phyloP scores from a whole-genome alignment of 352 stramenopile species.

The Pythium biforme region DNA sequence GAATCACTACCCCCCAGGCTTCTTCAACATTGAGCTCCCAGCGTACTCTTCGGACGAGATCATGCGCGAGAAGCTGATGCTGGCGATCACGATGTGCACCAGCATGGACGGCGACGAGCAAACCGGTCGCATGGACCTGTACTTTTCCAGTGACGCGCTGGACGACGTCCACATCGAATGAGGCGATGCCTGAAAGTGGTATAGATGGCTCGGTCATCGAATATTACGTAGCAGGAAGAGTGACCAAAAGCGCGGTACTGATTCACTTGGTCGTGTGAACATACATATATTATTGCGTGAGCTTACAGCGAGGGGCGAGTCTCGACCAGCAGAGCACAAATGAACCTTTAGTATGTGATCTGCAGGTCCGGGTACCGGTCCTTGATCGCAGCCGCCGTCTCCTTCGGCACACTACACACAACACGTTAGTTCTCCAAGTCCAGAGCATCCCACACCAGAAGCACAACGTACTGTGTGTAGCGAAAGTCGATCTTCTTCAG shows the following conservation, averaged over 20 bases:
- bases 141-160: constrained; percentile 59
- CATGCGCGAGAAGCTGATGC: constrained; percentile 66
- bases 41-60: constrained; percentile 69
- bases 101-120: constrained; percentile 82
- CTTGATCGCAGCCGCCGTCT: constrained; percentile 65
- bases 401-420: constrained; percentile 65
- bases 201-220: background rate
- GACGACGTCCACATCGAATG: constrained; percentile 63
- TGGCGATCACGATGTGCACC: constrained; percentile 79
- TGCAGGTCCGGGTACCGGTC: constrained; percentile 71
- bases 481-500: constrained; percentile 90
- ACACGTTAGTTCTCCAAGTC: constrained; percentile 7
- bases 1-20: constrained; percentile 30
- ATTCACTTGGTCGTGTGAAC: background rate
- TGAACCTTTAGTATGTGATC: constrained; percentile 37
- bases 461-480: constrained; percentile 73
- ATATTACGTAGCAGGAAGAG: no score
- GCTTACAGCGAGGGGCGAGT: background rate
- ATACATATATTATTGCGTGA: background rate
- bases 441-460: background rate
- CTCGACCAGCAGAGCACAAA: background rate
- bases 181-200: background rate
- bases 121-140: constrained; percentile 63
- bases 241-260: no score
- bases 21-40: constrained; percentile 84